Conservation (phyloP, 352 stramenopile genomes). For the Globisporangium middletonii region DNA sequence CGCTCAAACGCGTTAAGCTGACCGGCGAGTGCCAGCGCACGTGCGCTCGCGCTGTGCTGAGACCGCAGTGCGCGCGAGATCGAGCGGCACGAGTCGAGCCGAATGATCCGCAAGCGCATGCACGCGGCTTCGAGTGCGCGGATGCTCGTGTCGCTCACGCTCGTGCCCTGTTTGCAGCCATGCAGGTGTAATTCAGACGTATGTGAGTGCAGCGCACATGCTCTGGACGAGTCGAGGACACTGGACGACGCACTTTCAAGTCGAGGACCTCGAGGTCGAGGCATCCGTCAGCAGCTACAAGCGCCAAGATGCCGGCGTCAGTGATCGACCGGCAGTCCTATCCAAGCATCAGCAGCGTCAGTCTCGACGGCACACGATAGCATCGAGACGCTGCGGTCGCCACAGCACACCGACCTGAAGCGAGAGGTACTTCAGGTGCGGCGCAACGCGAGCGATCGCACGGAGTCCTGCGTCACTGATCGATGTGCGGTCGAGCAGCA, state of each 20-base stretch:
- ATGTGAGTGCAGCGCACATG: not conserved
- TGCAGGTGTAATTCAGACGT: not conserved
- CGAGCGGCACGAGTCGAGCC: conserved; percentile 62
- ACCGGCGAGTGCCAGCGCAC: conserved; percentile 12
- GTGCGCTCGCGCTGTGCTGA: conserved; percentile 26
- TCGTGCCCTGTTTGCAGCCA: conserved; percentile 32
- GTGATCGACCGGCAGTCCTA: conserved; percentile 51
- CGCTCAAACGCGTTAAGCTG: conserved; percentile 27
- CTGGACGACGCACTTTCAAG: conserved; percentile 37
- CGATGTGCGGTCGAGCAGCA: conserved; percentile 57
- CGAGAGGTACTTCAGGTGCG: conserved; percentile 53
- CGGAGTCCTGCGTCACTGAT: conserved; percentile 40
- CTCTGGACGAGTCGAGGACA: not conserved
- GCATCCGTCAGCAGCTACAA: conserved; percentile 26
- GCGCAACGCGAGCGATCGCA: conserved; percentile 24
- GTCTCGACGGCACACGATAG: not conserved
- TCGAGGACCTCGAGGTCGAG: conserved; percentile 45
- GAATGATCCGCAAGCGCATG: conserved; percentile 39
- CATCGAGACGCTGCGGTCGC: not conserved
- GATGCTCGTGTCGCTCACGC: conserved; percentile 40
- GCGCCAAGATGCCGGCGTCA: conserved; percentile 33
- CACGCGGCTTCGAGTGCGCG: conserved; percentile 32
- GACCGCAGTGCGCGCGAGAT: conserved; percentile 44
- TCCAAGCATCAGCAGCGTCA: not conserved
- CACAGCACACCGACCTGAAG: conserved; percentile 32